These are phyloP conservation scores for Stereocaulon alpinum DNA, from an alignment of 495 filamentous ascomycete species.

Conservation along the genomic window DNA sequence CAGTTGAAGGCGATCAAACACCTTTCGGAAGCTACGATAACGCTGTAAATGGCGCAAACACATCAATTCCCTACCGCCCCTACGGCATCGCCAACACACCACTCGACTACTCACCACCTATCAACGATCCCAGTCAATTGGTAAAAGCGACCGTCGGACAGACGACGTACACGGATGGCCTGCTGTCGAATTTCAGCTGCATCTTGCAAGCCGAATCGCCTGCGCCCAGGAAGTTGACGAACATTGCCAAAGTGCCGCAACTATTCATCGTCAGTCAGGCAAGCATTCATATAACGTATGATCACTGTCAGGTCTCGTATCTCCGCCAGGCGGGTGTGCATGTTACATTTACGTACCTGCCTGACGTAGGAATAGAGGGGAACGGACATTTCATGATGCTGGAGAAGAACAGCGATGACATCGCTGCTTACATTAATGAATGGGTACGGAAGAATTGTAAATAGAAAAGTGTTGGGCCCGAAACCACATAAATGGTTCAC, in stretches of 20 bases:
- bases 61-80: conserved; percentile 15
- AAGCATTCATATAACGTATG: conserved; percentile 46
- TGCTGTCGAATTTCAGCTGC: conserved; percentile 10
- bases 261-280: conserved; percentile 29
- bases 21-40: conserved; percentile 17
- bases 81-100: conserved; percentile 27
- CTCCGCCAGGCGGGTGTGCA: conserved; percentile 45
- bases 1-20: conserved; percentile 22
- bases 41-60: background rate
- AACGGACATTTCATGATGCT: conserved; percentile 52
- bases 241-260: conserved; percentile 23
- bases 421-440: conserved; percentile 32
- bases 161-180: background rate
- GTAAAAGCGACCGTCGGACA: background rate
- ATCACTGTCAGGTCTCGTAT: conserved; percentile 45
- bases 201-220: conserved; percentile 18
- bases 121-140: background rate
- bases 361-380: conserved; percentile 38
- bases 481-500: no score
- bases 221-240: conserved; percentile 20
- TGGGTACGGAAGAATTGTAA: conserved; percentile 27
- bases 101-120: conserved; percentile 5
- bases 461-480: no score
- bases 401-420: conserved; percentile 47
- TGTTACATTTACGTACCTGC: conserved; percentile 37